These are phyloP conservation scores for Citrullus mucosospermus DNA, from an alignment of 306 rosid genomes.

Conservation along the genomic window DNA sequence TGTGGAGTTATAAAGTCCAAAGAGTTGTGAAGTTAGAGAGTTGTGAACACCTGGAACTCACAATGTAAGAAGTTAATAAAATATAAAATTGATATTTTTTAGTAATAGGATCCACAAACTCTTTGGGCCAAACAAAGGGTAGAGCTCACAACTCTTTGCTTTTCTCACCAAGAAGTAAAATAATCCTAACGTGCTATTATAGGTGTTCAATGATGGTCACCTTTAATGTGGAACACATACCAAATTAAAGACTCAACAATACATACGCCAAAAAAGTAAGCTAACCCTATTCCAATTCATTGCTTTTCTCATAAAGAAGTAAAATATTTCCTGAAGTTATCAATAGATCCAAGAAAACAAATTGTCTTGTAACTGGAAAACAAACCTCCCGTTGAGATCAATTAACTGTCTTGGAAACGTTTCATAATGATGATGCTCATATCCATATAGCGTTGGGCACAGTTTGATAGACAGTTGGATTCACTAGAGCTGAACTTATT, in stretches of 20 bases:
- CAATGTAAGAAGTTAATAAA: too few species aligned
- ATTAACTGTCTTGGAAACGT: constrained; percentile 59
- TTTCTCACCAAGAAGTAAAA: too few species aligned
- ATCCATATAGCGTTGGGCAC: constrained; percentile 79
- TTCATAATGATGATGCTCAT: constrained; percentile 56
- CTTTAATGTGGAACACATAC: background rate
- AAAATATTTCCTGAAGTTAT: background rate
- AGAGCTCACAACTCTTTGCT: too few species aligned
- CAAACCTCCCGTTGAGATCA: constrained; percentile 15
- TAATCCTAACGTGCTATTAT: too few species aligned
- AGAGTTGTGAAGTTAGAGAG: too few species aligned
- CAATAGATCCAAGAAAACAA: background rate
- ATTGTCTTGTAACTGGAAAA: constrained; percentile 3
- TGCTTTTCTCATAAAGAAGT: background rate
- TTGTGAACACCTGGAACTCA: too few species aligned
- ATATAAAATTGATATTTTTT: too few species aligned
- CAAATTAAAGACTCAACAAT: background rate
- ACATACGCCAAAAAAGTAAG: background rate
- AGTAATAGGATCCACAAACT: too few species aligned
- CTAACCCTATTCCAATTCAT: background rate
- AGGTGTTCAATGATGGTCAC: too few species aligned
- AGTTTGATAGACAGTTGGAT: constrained; percentile 53
- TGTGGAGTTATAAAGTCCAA: too few species aligned
- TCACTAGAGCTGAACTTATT: constrained; percentile 85
- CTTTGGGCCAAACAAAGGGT: too few species aligned